Evolutionary conservation across 2,329 filamentous ascomycete genomes (phyloP), one percentile per base, ranked within the genome.

Genomic region (Thielaviopsis musarum): DNA sequence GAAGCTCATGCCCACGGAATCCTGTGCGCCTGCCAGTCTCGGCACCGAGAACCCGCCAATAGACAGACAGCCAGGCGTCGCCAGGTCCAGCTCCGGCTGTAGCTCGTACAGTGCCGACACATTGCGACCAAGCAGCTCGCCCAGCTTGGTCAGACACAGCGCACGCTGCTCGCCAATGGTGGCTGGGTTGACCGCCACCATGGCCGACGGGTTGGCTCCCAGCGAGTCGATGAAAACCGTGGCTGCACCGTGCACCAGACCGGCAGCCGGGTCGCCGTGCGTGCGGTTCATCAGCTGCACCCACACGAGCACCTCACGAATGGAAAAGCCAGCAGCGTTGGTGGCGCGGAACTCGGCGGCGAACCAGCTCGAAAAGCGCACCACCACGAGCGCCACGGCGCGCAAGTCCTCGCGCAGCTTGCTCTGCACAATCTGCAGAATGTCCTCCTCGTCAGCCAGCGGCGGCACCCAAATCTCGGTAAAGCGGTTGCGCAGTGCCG

Each of bases 401-500:
- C 79, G 77, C 6, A 79, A 76, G 17, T 73, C 71, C 0, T 75
- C 69, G 3, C 71, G 71, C 19, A 98, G 75, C 69, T 95, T 96
- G 13, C 84, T 82, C 57, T 78, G 75, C 17, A 97, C 82, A 64
- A 99, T 98, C 52, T 94, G 86, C 21, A 90, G 73, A 38, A 97
- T 84, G 68, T 99, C 94, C 30, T 90, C 84, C 57, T 82, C 80
- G 62, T 91, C 87, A 0, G 89, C 90, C 61, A 97, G 74, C 1
- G 91, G 81, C 1, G 93, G 90, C 0, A 97, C 93, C 93, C 93
- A 98, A 9, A 99, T 96, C 71, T 99, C 93, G 0, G 93, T 99
- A 69, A 99, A 95, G 62, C 93, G 87, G 69, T 99, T 98, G 53
- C 93, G 81, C 62, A 99, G 74, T 15, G 93, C 94, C 2, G 93